These are phyloP conservation scores for Suhomyces maxii DNA, from an alignment of 1,139 yeast genomes.

Conservation along the genomic window DNA sequence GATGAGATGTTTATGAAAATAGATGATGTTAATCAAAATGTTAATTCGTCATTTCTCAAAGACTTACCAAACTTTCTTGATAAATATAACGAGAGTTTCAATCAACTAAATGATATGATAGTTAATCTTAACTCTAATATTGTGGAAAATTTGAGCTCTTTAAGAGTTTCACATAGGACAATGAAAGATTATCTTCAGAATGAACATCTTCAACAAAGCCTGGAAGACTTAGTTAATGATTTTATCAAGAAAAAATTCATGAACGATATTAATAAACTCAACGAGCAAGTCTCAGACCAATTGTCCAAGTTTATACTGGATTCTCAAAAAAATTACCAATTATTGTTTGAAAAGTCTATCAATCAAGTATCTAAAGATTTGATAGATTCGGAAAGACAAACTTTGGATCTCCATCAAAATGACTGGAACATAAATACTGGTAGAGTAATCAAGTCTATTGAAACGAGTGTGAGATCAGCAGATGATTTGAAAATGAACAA, in stretches of 20 bases:
- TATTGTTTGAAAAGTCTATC: slow-evolving; percentile 10
- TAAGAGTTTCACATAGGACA: slow-evolving; percentile 9
- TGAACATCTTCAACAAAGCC: slow-evolving; percentile 6
- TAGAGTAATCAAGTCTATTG: slow-evolving; percentile 5
- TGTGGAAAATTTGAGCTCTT: slow-evolving; percentile 2
- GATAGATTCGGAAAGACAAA: slow-evolving; percentile 10
- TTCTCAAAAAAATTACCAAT: slow-evolving; percentile 5
- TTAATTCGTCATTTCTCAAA: slow-evolving; percentile 12
- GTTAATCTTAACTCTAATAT: slow-evolving; percentile 9
- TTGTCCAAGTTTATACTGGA: slow-evolving; percentile 1
- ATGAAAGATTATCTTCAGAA: slow-evolving; percentile 9
- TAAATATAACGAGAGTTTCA: slow-evolving; percentile 12
- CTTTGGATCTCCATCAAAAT: slow-evolving; percentile 6
- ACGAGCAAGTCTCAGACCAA: slow-evolving; percentile 1
- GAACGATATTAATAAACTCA: background rate
- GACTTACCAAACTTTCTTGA: slow-evolving; percentile 14
- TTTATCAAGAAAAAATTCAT: slow-evolving; percentile 8
- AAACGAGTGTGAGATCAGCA: slow-evolving; percentile 3
- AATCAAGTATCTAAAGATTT: slow-evolving; percentile 8
- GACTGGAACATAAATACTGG: slow-evolving; percentile 10
- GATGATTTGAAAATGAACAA: slow-evolving; percentile 4
- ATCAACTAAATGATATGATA: slow-evolving; percentile 9
- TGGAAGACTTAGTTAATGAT: slow-evolving; percentile 1
- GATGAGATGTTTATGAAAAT: slow-evolving; percentile 8
- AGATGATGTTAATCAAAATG: slow-evolving; percentile 11